Base-by-base conservation (phyloP, 805 yeast genomes). In the Cyberlindnera galapagoensis region DNA sequence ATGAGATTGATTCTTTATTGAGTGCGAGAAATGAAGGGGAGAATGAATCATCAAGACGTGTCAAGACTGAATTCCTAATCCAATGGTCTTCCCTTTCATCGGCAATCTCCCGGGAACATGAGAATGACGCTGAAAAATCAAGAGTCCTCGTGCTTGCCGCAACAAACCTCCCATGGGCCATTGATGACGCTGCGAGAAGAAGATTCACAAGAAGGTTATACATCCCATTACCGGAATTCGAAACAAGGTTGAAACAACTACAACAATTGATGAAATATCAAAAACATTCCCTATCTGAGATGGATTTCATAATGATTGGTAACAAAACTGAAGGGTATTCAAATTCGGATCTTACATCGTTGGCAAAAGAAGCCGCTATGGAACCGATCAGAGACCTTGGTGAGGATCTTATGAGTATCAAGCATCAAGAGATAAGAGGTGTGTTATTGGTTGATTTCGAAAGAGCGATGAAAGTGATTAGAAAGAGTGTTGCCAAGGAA, bases 301-400 rank as follows among this genome's bases (percentile, higher is more conserved):
- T 53, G 3, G 95, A 88, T 41, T 71, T 76, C 39, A 67, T 69
- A 8, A 62, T 63, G 26, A 62, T 90, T 16, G 67, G 83, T 12
- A 62, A 63, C 9, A 54, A 82, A 46, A 87, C 97, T 0, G 76
- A 76, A 6, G 90, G 85, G 1, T 86, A 78, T 57, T 83, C 95
- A n/a, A 96, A 96, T 3, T 79, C 92, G 43, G 98, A 90, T 58
- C 71, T 90, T 26, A 87, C 97, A 0, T 88, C 95, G 1, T 59
- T 90, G 39, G 95, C 97, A 2, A 92, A 88, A 57, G 97, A 90
- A 55, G 94, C 96, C 3, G 97, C 98, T 1, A 88, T 90, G 97
- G 96, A 96, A 2, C 97, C 98, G 2, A 63, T 92, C 22, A 68
- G 98, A 42, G 80, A 86, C 24, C 61, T 90, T 16, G 97, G 97